phyloP scores from a whole-genome alignment of 1,139 yeast species.

The Sugiyamaella pinicola region DNA sequence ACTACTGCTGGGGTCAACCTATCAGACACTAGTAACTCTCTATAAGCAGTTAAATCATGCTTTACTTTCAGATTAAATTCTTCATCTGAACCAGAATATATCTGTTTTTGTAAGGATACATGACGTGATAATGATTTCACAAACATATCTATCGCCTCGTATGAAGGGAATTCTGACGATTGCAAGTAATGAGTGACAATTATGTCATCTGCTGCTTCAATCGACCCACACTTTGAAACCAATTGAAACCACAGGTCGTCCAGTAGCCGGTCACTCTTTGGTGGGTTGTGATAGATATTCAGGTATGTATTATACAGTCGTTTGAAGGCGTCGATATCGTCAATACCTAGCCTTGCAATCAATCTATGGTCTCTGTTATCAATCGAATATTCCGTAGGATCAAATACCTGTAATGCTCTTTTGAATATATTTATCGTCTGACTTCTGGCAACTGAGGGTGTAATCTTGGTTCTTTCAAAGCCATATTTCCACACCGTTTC shows the following conservation, averaged over 20 bases:
- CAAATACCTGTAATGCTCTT: slow-evolving; percentile 28
- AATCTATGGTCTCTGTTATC: slow-evolving; percentile 26
- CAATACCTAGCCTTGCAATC: slow-evolving; percentile 26
- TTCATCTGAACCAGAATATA: slow-evolving; percentile 29
- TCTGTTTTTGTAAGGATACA: slow-evolving; percentile 31
- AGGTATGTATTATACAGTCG: slow-evolving; percentile 26
- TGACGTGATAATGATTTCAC: slow-evolving; percentile 31
- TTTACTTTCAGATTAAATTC: slow-evolving; percentile 32
- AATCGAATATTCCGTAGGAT: slow-evolving; percentile 24
- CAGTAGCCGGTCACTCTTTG: slow-evolving; percentile 20
- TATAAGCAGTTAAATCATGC: slow-evolving; percentile 29
- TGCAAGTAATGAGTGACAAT: slow-evolving; percentile 25
- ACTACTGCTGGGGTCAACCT: slow-evolving; percentile 34
- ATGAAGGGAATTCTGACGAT: slow-evolving; percentile 29
- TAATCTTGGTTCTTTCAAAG: slow-evolving; percentile 24
- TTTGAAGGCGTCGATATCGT: slow-evolving; percentile 26
- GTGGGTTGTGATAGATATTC: slow-evolving; percentile 9
- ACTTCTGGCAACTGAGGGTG: slow-evolving; percentile 14
- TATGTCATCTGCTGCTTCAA: slow-evolving; percentile 34
- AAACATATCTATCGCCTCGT: slow-evolving; percentile 35
- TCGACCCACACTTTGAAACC: slow-evolving; percentile 36
- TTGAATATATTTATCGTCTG: slow-evolving; percentile 24
- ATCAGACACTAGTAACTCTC: slow-evolving; percentile 30
- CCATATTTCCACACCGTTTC: slow-evolving; percentile 26
- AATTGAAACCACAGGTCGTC: slow-evolving; percentile 38